A percentile compares a stretch with the other conserved stretches of the same genome.
These are phyloP conservation scores for Ceratobasidium sp. DNA, from an alignment of 1,284 basidiomycete species.

Conservation along the genomic window DNA sequence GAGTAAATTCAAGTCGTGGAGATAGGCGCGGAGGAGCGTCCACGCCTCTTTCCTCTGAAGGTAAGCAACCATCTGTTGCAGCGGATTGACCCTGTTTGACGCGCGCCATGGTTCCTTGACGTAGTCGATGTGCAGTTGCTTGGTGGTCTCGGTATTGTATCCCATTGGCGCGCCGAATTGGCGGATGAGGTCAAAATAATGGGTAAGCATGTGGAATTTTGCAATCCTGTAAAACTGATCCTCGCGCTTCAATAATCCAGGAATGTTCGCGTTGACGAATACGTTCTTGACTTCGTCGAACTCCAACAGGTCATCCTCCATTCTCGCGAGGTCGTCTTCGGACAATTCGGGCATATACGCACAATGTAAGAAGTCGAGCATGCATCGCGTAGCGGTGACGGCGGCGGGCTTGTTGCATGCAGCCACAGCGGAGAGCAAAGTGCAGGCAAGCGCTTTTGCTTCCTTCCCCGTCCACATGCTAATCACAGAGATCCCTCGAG, in stretches of 20 bases:
- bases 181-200: neutral
- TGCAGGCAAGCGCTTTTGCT: slow-evolving; percentile 28
- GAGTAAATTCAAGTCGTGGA: neutral
- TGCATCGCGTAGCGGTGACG: slow-evolving; percentile 44
- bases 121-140: neutral
- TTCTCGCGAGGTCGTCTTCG: neutral
- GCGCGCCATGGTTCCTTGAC: neutral
- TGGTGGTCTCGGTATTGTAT: neutral
- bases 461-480: slow-evolving; percentile 43
- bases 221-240: slow-evolving; percentile 19
- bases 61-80: neutral
- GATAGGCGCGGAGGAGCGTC: neutral
- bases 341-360: neutral
- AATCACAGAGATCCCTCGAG: neutral
- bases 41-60: neutral
- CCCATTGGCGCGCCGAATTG: neutral
- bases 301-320: neutral
- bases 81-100: neutral
- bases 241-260: neutral
- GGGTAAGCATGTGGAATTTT: slow-evolving; percentile 39
- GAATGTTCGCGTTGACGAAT: neutral
- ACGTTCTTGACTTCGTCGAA: neutral
- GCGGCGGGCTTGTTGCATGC: neutral
- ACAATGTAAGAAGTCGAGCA: slow-evolving; percentile 43
- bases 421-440: neutral